A percentile compares a stretch with the other conserved stretches of the same genome.
phyloP scores from a whole-genome alignment of 2,329 filamentous ascomycete genomes.

The Clonostachys rhizophaga region DNA sequence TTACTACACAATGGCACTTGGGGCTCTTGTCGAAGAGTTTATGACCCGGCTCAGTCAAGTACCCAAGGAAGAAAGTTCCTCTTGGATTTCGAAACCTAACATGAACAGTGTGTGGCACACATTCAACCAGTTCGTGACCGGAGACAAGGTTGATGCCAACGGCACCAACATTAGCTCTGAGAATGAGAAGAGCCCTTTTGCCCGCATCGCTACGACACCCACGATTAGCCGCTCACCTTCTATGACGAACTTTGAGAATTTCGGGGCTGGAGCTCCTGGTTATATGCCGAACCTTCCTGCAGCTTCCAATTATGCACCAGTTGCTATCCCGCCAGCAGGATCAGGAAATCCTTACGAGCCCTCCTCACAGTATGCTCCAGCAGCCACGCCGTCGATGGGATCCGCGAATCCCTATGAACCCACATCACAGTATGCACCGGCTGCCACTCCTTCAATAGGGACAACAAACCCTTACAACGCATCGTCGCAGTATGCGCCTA shows the following conservation, averaged over 20 bases:
- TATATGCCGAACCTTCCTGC: conserved; percentile 7
- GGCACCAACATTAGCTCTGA: conserved; percentile 58
- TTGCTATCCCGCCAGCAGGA: conserved; percentile 12
- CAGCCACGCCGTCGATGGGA: conserved; percentile 7
- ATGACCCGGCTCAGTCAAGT: conserved; percentile 78
- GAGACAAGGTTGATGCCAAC: conserved; percentile 81
- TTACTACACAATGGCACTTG: conserved; percentile 76
- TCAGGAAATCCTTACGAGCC: conserved; percentile 22
- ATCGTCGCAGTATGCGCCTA: conserved; percentile 30
- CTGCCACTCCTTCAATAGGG: conserved; percentile 11
- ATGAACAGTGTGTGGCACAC: conserved; percentile 91
- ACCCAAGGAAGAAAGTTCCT: conserved; percentile 73
- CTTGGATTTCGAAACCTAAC: conserved; percentile 91
- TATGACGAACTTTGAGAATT: conserved; percentile 66
- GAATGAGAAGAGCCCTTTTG: conserved; percentile 72
- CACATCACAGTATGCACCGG: background rate
- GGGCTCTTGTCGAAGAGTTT: conserved; percentile 77
- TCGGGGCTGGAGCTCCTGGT: conserved; percentile 38
- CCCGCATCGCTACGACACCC: conserved; percentile 70
- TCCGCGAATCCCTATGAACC: conserved; percentile 21
- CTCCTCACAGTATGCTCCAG: conserved; percentile 32
- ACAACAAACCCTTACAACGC: conserved; percentile 22
- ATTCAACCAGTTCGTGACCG: conserved; percentile 95
- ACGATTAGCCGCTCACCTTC: conserved; percentile 72
- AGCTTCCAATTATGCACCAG: background rate